Conservation (phyloP, 129 eudicot genomes). For the Saposhnikovia divaricata region DNA sequence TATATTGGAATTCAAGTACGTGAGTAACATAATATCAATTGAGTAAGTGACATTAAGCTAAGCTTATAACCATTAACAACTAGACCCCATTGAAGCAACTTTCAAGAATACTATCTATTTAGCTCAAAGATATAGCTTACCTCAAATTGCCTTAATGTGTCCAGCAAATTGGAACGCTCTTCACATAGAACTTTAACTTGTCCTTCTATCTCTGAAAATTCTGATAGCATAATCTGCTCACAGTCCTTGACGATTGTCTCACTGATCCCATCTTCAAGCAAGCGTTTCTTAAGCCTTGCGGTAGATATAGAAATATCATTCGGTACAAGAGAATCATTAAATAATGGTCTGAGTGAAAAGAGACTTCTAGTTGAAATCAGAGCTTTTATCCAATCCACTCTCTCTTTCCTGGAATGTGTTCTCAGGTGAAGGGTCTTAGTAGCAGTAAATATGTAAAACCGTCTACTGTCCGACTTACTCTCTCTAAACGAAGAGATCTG, state of each 20-base stretch:
- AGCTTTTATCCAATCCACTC: conserved; percentile 77
- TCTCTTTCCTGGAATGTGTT: conserved; percentile 53
- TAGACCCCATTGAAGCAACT: neutral
- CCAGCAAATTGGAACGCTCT: conserved; percentile 63
- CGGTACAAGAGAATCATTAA: conserved; percentile 36
- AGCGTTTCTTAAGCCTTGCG: conserved; percentile 52
- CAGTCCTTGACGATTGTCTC: conserved; percentile 64
- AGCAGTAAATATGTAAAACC: conserved; percentile 77
- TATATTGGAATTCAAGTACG: neutral
- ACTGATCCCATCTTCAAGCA: conserved; percentile 55
- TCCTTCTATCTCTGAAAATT: conserved; percentile 53
- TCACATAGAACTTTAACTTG: conserved; percentile 53
- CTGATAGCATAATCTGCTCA: conserved; percentile 82
- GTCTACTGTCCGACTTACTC: conserved; percentile 66
- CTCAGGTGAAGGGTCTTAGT: conserved; percentile 85
- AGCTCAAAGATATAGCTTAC: conserved; percentile 17
- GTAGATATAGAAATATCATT: conserved; percentile 50
- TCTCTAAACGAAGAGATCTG: conserved; percentile 75
- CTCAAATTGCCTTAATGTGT: conserved; percentile 73
- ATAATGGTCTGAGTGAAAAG: conserved; percentile 35
- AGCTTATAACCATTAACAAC: no score
- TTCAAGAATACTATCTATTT: neutral
- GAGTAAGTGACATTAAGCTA: neutral
- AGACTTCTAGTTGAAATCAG: conserved; percentile 48
- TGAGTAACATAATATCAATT: neutral